A percentile compares a stretch with the other conserved stretches of the same genome.
These are phyloP conservation scores for Stachybotrys elegans DNA, from an alignment of 2,329 filamentous ascomycete species.

Conservation along the genomic window DNA sequence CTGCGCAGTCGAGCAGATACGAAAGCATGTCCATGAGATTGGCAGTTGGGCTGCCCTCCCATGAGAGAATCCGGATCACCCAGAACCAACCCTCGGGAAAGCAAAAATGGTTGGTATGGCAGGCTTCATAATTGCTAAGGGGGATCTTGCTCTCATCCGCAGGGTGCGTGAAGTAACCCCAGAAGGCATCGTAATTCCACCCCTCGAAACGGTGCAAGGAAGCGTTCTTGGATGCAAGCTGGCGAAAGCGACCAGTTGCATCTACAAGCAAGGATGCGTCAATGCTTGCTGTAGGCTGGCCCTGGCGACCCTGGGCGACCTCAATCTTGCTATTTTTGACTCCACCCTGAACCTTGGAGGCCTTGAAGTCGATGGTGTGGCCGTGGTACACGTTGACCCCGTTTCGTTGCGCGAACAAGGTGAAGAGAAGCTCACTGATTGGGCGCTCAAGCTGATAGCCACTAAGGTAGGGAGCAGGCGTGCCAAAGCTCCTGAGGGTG, in stretches of 20 bases:
- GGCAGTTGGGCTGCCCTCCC: conserved; percentile 2
- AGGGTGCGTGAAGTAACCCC: background rate
- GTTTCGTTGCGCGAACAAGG: background rate
- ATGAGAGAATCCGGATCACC: background rate
- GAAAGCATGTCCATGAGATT: conserved; percentile 4
- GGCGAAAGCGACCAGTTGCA: background rate
- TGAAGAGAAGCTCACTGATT: background rate
- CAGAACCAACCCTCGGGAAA: background rate
- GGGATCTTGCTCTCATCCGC: background rate
- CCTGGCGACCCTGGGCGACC: background rate
- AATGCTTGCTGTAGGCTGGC: background rate
- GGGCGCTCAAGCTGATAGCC: background rate
- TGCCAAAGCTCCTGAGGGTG: background rate
- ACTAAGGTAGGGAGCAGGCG: background rate
- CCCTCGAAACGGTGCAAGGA: background rate
- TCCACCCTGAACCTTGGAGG: background rate
- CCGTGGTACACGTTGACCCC: background rate
- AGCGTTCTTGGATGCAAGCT: background rate
- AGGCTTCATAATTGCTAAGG: background rate
- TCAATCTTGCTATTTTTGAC: background rate
- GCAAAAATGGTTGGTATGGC: background rate
- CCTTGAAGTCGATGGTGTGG: background rate
- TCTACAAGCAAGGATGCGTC: background rate
- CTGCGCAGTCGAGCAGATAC: conserved; percentile 3
- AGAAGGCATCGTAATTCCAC: background rate